phyloP scores from a whole-genome alignment of 495 filamentous ascomycete species.

The Gamarada debralockiae region DNA sequence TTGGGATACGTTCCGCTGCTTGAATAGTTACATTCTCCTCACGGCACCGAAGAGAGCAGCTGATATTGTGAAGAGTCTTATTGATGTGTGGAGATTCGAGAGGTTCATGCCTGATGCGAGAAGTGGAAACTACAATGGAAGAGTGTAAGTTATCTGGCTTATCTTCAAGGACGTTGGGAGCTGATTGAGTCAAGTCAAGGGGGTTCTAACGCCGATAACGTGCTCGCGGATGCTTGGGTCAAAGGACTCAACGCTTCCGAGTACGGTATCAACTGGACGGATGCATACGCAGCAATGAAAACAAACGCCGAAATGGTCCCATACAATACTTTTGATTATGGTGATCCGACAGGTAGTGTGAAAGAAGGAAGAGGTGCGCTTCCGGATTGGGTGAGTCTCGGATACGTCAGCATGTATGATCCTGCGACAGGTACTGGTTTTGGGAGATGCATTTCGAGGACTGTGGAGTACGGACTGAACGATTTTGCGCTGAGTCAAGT shows the following conservation, averaged over 20 bases:
- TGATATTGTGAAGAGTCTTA: conserved; percentile 61
- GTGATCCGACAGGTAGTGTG: conserved; percentile 52
- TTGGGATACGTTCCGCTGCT: conserved; percentile 70
- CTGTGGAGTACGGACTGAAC: conserved; percentile 73
- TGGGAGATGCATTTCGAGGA: conserved; percentile 65
- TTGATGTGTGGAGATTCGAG: conserved; percentile 67
- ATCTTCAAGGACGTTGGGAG: background rate
- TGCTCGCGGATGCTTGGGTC: conserved; percentile 65
- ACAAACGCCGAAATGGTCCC: conserved; percentile 74
- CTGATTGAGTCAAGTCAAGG: conserved; percentile 48
- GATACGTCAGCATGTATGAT: conserved; percentile 45
- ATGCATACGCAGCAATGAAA: conserved; percentile 66
- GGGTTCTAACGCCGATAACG: conserved; percentile 71
- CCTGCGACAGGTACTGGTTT: conserved; percentile 52
- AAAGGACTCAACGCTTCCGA: conserved; percentile 51
- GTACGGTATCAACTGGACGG: conserved; percentile 60
- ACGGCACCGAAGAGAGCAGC: conserved; percentile 59
- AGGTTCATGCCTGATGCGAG: conserved; percentile 67
- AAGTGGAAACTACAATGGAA: conserved; percentile 57
- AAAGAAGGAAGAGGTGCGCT: conserved; percentile 62
- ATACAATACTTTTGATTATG: conserved; percentile 24
- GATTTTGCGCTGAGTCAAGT: conserved; percentile 70
- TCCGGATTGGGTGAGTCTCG: conserved; percentile 60
- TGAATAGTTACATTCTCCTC: conserved; percentile 63
- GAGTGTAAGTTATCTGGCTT: background rate